Evolutionary conservation across 2,329 filamentous ascomycete species (phyloP).

Genomic region (Cryphonectria radicalis): DNA sequence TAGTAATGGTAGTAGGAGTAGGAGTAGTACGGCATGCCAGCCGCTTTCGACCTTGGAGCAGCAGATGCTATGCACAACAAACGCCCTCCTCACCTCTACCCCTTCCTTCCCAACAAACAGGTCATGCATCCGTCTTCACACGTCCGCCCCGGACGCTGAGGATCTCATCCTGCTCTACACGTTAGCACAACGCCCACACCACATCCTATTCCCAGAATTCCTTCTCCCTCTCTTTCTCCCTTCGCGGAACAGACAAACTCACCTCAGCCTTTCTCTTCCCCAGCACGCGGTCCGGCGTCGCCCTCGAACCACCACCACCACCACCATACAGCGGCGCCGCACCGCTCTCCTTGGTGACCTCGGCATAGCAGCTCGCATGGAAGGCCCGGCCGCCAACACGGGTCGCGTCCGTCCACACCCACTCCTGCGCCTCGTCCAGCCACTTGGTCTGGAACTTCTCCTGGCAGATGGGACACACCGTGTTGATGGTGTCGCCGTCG

Average conservation of each 20-base stretch:
- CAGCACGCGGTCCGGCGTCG: conserved; percentile 66
- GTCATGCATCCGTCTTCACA: conserved; percentile 27
- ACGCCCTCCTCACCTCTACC: background rate
- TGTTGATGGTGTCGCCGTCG: conserved; percentile 73
- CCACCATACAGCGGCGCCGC: conserved; percentile 43
- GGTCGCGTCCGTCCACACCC: conserved; percentile 92
- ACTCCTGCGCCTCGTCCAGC: conserved; percentile 92
- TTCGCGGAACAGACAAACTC: conserved; percentile 35
- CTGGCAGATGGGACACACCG: conserved; percentile 89
- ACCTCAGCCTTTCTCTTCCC: conserved; percentile 79
- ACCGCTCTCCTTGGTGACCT: conserved; percentile 69
- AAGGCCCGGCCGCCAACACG: conserved; percentile 80
- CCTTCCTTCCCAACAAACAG: background rate
- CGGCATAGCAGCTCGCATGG: conserved; percentile 86
- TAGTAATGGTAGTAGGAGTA: too few relatives aligned
- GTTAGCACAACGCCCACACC: conserved; percentile 14
- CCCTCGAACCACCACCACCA: conserved; percentile 31
- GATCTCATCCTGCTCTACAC: conserved; percentile 20
- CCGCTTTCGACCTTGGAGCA: background rate
- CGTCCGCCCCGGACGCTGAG: conserved; percentile 21
- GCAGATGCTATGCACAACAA: background rate
- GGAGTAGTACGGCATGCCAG: too few relatives aligned
- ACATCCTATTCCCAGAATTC: background rate
- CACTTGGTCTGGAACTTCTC: conserved; percentile 92
- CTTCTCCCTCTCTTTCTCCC: background rate